Base-by-base conservation (phyloP, 2,329 filamentous ascomycete species). In the Botrytis pseudocinerea region DNA sequence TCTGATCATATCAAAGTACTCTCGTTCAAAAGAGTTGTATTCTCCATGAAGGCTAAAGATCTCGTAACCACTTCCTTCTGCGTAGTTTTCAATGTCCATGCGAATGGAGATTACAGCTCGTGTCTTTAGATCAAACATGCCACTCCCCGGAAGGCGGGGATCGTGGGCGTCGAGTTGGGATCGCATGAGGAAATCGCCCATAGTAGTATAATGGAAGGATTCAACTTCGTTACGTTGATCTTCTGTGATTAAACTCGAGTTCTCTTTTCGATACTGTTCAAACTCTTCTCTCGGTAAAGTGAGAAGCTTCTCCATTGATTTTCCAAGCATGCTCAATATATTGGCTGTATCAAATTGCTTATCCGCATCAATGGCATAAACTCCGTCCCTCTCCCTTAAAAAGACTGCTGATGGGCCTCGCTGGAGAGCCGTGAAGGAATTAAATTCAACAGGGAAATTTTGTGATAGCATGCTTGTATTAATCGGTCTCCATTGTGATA, bases 51-150 rank as follows among this genome's bases (percentile, higher is more conserved):
- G 89, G 57, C 86, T 83, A 74, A 90, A 91, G 77, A 99, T 94
- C 82, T 99, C 93, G 81, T 99, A 99, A 4, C 93, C 95, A 20
- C 91, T 84, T 42, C 94, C 94, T 66, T 91, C 86, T 76, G 95
- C 87, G 79, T 91, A 93, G 28, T 91, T 88, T 7, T 81, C 78
- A 0, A 92, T 87, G 78, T 97, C 91, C 94, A 98, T 98, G 42
- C 96, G 93, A 75, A 99, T 93, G 0, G 93, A 91, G 8, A 98
- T 86, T 0, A 98, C 95, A 1, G 96, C 95, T 78, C 97, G 89
- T 0, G 96, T 99, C 84, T 99, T 99, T 74, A 99, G 84, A 82
- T 99, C 96, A 80, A 98, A 99, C 85, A 97, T 95, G 59, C 96
- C 96, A 8, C 92, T 93, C 0, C 96, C 96, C 0, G 95, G 96